A percentile compares a stretch with the other conserved stretches of the same genome.
phyloP scores from a whole-genome alignment of 495 filamentous ascomycete species.

The Aspergillus mulundensis region DNA sequence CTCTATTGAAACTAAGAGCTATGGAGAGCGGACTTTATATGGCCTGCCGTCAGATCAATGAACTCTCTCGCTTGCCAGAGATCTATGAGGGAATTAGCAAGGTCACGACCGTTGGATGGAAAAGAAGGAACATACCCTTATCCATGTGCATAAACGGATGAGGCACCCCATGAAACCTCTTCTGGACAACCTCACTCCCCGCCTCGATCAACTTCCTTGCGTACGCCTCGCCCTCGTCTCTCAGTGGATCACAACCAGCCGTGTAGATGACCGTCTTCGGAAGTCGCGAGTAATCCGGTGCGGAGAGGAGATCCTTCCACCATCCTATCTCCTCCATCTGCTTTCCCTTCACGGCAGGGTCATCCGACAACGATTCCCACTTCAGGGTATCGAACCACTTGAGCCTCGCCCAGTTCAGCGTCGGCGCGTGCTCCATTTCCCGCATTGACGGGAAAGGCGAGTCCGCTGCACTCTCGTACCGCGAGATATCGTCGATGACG shows the following conservation, averaged over 20 bases:
- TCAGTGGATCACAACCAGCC: constrained; percentile 44
- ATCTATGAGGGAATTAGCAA: constrained; percentile 6
- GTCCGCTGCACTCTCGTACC: constrained; percentile 35
- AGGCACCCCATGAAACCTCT: constrained; percentile 43
- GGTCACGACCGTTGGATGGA: too few relatives aligned
- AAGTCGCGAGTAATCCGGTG: constrained; percentile 38
- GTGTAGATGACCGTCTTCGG: constrained; percentile 47
- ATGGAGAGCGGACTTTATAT: constrained; percentile 23
- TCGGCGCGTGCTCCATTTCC: constrained; percentile 39
- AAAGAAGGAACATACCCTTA: constrained; percentile 17
- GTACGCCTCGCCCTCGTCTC: constrained; percentile 53
- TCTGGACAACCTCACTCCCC: constrained; percentile 44
- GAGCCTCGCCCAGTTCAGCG: constrained; percentile 45
- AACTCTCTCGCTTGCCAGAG: constrained; percentile 29
- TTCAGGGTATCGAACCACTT: constrained; percentile 42
- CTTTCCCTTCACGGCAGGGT: background rate
- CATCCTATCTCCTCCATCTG: constrained; percentile 21
- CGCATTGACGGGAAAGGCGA: constrained; percentile 45
- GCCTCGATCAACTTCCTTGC: constrained; percentile 41
- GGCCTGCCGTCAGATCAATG: constrained; percentile 25
- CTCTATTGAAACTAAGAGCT: background rate
- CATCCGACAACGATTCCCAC: constrained; percentile 20
- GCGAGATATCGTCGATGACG: constrained; percentile 33
- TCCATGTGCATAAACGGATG: constrained; percentile 50
- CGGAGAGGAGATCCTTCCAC: constrained; percentile 32